Conservation (phyloP, 345 rosid genomes). For the Firmiana major region DNA sequence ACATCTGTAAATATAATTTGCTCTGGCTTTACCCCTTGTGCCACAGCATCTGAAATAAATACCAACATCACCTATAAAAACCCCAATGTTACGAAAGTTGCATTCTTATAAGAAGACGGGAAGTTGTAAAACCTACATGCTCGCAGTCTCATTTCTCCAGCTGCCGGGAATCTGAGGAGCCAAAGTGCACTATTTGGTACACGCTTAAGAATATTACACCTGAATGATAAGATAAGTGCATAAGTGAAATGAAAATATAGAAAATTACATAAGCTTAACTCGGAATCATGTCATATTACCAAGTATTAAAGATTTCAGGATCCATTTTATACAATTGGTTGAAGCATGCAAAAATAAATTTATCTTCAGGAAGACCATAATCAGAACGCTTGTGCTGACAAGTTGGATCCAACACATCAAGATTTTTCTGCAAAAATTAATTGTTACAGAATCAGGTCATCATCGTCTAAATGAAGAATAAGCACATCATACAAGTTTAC, state of each 20-base stretch:
- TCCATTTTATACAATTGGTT: constrained; percentile 99
- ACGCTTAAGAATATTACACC: constrained; percentile 98
- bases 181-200: constrained; percentile 96
- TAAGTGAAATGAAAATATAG: background rate
- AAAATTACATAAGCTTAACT: background rate
- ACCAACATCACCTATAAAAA: background rate
- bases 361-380: constrained; percentile 94
- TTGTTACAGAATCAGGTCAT: background rate
- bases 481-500: background rate
- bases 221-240: constrained; percentile 13
- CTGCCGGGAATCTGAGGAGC: constrained; percentile 99
- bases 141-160: constrained; percentile 93
- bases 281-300: constrained; percentile 40
- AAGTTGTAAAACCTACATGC: constrained; percentile 47
- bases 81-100: background rate
- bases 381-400: constrained; percentile 77
- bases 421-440: constrained; percentile 63
- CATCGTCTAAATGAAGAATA: background rate
- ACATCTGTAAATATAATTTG: constrained; percentile 97
- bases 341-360: constrained; percentile 96
- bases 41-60: constrained; percentile 65
- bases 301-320: constrained; percentile 87
- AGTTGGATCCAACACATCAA: constrained; percentile 78
- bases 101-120: background rate
- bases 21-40: constrained; percentile 82